Evolutionary conservation across 2,329 filamentous ascomycete species (phyloP).

Genomic region (Colletotrichum falcatum): DNA sequence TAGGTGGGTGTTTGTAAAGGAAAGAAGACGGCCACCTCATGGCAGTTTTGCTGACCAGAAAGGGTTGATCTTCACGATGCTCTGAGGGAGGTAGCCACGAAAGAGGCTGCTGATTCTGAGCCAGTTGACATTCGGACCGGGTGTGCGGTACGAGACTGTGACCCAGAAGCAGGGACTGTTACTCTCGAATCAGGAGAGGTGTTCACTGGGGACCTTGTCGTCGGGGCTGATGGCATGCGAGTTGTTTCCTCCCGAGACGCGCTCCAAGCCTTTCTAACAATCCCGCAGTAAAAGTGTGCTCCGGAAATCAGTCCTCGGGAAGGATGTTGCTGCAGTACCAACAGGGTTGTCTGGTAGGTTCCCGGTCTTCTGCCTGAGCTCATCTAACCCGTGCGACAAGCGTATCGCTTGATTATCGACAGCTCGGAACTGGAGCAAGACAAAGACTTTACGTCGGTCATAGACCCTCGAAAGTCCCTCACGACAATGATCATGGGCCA

Average conservation of each 20-base stretch:
- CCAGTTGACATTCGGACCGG: conserved; percentile 47
- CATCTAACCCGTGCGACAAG: conserved; percentile 6
- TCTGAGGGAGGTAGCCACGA: conserved; percentile 46
- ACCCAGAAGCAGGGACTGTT: conserved; percentile 52
- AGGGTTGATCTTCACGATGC: conserved; percentile 51
- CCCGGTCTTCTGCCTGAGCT: background rate
- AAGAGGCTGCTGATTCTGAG: conserved; percentile 41
- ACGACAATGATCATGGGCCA: conserved; percentile 61
- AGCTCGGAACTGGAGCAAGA: conserved; percentile 33
- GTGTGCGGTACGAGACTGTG: conserved; percentile 51
- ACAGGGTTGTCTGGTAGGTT: conserved; percentile 49
- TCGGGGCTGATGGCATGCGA: conserved; percentile 53
- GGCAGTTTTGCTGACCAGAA: background rate
- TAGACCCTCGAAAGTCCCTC: conserved; percentile 53
- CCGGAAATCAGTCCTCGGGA: conserved; percentile 40
- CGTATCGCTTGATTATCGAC: conserved; percentile 52
- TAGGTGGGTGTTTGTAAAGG: conserved; percentile 42
- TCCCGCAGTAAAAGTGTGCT: conserved; percentile 21
- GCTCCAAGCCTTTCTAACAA: background rate
- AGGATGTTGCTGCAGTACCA: conserved; percentile 43
- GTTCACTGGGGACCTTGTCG: conserved; percentile 48
- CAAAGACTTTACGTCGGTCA: conserved; percentile 41
- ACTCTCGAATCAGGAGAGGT: conserved; percentile 50
- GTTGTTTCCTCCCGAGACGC: background rate
- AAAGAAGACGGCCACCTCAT: no score